Conservation (phyloP, 2,329 filamentous ascomycete genomes). For the Ilyonectria destructans region DNA sequence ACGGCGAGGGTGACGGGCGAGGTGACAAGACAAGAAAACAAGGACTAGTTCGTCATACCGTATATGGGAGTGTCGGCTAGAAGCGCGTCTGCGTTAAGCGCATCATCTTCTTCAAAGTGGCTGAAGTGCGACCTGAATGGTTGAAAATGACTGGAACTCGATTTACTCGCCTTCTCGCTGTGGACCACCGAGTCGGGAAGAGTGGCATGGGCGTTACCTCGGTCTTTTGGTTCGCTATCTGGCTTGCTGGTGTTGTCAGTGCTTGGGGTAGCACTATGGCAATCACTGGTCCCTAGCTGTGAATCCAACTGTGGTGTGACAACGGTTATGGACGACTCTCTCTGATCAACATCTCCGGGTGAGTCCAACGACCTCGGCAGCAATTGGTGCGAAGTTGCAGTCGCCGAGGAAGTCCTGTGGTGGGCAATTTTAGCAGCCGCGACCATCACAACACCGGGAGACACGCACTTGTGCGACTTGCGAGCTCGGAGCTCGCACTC, state of each 20-base stretch:
- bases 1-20: background rate
- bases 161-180: background rate
- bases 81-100: background rate
- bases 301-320: background rate
- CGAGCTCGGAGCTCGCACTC: too few species aligned
- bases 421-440: background rate
- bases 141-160: background rate
- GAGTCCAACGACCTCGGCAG: background rate
- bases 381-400: background rate
- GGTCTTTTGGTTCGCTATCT: background rate
- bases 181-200: background rate
- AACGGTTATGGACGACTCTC: background rate
- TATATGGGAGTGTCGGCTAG: background rate
- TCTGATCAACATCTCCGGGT: background rate
- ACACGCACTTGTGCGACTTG: too few species aligned
- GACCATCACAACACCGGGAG: too few species aligned
- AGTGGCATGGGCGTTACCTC: background rate
- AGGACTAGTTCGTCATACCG: background rate
- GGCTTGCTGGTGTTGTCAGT: background rate
- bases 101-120: background rate
- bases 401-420: background rate
- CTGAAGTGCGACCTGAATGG: background rate
- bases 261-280: background rate
- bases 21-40: background rate
- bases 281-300: background rate